Evolutionary conservation across 1,139 yeast species (phyloP), one percentile per base, ranked within the genome.

Genomic region (Scheffersomyces parashehatae): DNA sequence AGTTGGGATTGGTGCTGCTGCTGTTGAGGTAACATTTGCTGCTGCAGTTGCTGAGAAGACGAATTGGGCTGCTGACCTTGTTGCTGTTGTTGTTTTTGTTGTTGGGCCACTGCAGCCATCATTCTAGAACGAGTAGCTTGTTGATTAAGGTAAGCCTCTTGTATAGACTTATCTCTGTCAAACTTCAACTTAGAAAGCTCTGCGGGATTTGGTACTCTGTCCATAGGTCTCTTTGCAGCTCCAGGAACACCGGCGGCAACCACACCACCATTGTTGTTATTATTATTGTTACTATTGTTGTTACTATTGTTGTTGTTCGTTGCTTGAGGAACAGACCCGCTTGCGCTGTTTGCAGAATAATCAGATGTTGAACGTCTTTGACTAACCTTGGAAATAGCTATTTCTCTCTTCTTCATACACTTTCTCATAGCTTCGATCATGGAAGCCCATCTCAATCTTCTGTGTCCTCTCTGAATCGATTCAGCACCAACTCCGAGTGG

Each of bases 341-440:
- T 36, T 16, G 31, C 24, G 5, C 32, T 24, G 10, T 7, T 31
- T 15, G 52, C 39, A 28, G 33, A 37, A 28, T 33, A 32, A 11
- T 42, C 45, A 28, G 45, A 49, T 29, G 56, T 62, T 2, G 60
- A 45, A 43, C 67, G 64, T 44, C 72, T 59, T 39, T 65, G 67
- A 40, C 59, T 63, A 40, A 65, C 52, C 50, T 73, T 73, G 3
- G 77, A 69, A 3, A 60, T 53, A 2, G 69, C 68, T 32, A 64
- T 64, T 62, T 93, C 99, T 39, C 98, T 77, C 60, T 89, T 91
- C 52, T 88, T 82, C 85, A 91, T 89, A 50, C 86, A 76, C 65
- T 90, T 91, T 46, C 97, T 75, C 70, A 93, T 85, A 0, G 96
- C 97, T 61, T 95, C 99, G 71, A 93, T 88, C 89, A 93, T 86